These are phyloP conservation scores for Boletus edulis DNA, from an alignment of 768 basidiomycete genomes.

Conservation along the genomic window DNA sequence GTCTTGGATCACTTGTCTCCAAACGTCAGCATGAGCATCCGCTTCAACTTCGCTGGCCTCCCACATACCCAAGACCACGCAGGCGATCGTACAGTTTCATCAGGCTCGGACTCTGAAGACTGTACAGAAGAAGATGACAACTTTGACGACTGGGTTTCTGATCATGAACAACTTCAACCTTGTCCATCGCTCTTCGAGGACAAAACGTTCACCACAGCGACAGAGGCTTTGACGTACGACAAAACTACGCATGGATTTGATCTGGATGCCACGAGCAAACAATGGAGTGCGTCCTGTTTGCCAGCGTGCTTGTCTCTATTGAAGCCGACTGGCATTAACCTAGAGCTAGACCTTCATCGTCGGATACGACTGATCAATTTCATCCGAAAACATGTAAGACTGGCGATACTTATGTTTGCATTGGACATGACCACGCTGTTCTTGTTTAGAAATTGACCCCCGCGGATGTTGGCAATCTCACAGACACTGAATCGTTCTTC, in stretches of 20 bases:
- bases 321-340: not conserved
- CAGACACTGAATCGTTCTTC: constrained; percentile 62
- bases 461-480: constrained; percentile 43
- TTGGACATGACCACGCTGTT: constrained; percentile 1
- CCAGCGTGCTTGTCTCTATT: not conserved
- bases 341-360: constrained; percentile 76
- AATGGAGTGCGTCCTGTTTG: constrained; percentile 48
- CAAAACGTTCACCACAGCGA: constrained; percentile 53
- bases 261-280: constrained; percentile 47
- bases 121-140: constrained; percentile 50
- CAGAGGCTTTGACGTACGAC: constrained; percentile 64
- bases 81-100: constrained; percentile 14
- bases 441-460: constrained; percentile 51
- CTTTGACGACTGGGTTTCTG: constrained; percentile 81
- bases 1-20: not conserved
- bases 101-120: constrained; percentile 24
- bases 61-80: constrained; percentile 6
- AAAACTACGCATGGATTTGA: constrained; percentile 59
- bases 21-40: constrained; percentile 28
- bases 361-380: constrained; percentile 84
- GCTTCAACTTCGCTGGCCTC: constrained; percentile 16
- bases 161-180: constrained; percentile 49
- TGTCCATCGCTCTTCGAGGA: constrained; percentile 79
- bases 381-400: constrained; percentile 69
- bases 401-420: not conserved